Evolutionary conservation across 2,329 filamentous ascomycete genomes (phyloP), one percentile per base, ranked within the genome.

Genomic region (Arthroderma uncinatum): DNA sequence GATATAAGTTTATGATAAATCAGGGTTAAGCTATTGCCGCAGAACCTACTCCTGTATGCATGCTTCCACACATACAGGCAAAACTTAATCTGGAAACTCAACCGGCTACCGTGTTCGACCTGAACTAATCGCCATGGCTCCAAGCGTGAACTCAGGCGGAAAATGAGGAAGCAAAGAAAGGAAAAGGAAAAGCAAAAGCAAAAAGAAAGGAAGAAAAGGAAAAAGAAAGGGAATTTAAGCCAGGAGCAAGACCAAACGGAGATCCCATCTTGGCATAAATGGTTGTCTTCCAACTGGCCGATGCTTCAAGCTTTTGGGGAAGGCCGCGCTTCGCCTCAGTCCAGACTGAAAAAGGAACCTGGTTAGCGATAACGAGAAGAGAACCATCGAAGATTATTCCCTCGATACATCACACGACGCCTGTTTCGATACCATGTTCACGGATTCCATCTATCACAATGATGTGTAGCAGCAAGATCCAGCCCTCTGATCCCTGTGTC

Each of bases 401-500:
- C 40, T 25, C 9, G 40, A 44, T 44, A 44, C 40, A 44, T 44
- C 40, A 44, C 40, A 42, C 39, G 37, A 14, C 19, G 16, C 9
- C 19, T 19, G 19, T 42, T 19, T 42, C n/a, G 16, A 10, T 44
- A 25, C 44, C 44, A 30, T 50, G 5, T n/a, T 25, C 23, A 16
- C 25, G 44, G 25, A 30, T n/a, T 33, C 23, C 25, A 30, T 30
- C 44, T 33, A 50, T 50, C 44, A 33, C 44, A 33, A 50, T 28
- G 10, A 30, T 50, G 44, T 33, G 44, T 16, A 8, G 14, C 10
- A 25, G 23, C 25, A 30, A n/a, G 44, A 50, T 30, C 25, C 44
- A 50, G 25, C 25, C 44, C 44, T 50, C n/a, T 16, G 28, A 50
- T 50, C 44, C 44, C 44, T 50, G 44, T 33, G 23, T 50, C 44